These are phyloP conservation scores for Globisporangium takayamanum DNA, from an alignment of 352 stramenopile species.

Conservation along the genomic window DNA sequence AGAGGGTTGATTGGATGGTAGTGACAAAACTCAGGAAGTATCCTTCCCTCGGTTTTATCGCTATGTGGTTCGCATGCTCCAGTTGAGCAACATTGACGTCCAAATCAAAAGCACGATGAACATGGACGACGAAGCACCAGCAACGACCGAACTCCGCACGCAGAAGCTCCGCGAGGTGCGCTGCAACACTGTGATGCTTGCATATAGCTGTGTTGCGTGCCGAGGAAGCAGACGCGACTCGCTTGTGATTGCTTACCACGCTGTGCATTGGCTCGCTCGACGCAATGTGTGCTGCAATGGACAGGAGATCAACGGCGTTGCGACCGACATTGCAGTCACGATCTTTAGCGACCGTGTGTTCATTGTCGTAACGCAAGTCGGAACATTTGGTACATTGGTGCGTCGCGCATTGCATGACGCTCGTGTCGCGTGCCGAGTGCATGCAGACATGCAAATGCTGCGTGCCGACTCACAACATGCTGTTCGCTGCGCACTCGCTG, in stretches of 20 bases:
- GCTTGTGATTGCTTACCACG: neutral
- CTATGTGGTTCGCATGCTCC: neutral
- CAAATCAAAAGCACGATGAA: neutral
- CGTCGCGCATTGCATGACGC: neutral
- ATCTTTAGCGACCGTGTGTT: conserved; percentile 81
- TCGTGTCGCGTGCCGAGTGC: neutral
- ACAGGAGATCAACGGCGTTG: conserved; percentile 69
- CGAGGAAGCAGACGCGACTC: too few species aligned
- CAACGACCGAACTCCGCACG: conserved; percentile 29
- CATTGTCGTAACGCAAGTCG: conserved; percentile 73
- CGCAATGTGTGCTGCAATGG: neutral
- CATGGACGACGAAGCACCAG: conserved; percentile 3
- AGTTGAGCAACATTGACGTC: neutral
- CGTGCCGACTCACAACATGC: neutral
- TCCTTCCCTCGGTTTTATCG: neutral
- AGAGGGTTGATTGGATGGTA: neutral
- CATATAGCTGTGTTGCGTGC: neutral
- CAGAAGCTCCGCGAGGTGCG: conserved; percentile 32
- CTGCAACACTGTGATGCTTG: neutral
- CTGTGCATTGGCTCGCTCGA: too few species aligned
- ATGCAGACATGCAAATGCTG: neutral
- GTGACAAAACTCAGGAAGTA: neutral
- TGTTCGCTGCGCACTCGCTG: neutral
- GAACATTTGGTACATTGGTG: conserved; percentile 78
- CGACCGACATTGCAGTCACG: conserved; percentile 65